Evolutionary conservation across 495 filamentous ascomycete genomes (phyloP), one percentile per base, ranked within the genome.

Genomic region (Tuber borchii): DNA sequence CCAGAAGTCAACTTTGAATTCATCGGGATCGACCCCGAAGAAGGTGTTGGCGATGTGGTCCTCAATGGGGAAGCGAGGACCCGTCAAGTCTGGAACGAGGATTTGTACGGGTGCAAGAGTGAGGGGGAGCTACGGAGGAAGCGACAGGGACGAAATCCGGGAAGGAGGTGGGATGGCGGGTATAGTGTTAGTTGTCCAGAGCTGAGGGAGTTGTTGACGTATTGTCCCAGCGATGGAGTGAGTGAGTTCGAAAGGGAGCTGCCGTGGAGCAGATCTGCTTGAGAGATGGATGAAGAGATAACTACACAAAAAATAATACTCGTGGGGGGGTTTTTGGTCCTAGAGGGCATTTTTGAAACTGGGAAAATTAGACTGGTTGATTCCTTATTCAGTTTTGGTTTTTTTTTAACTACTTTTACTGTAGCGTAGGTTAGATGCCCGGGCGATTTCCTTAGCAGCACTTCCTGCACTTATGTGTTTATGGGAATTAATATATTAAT

Each of bases 21-120:
- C 72, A 79, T 93, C 17, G 92, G 92, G 0, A 89, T 93, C 45
- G 90, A 94, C 79, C 92, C 92, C 2, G 76, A 80, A 22, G 73
- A 73, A 42, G 71, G 82, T 73, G 84, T 86, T 69, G 81, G 79
- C 69, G 81, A 83, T 61, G 83, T 83, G 0, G 83, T 85, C 77
- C 19, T 77, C 14, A 79, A 80, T 69, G 86, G 85, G 20, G 85
- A 85, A 70, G 83, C 79, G 73, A 77, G 84, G 78, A 85, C 84
- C 44, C 71, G 86, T 45, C 79, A 75, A 31, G 83, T 86, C 37
- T 90, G 88, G 88, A 81, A 80, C 75, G 79, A 73, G 3, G 88
- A 90, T 82, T 84, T 85, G 39, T 87, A 88, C 65, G 89, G 79
- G 10, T 83, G 82, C 37, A 44, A 85, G 0, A 82, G 79, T 17